Evolutionary conservation across 2,329 filamentous ascomycete species (phyloP).

Genomic region (Plenodomus tracheiphilus): DNA sequence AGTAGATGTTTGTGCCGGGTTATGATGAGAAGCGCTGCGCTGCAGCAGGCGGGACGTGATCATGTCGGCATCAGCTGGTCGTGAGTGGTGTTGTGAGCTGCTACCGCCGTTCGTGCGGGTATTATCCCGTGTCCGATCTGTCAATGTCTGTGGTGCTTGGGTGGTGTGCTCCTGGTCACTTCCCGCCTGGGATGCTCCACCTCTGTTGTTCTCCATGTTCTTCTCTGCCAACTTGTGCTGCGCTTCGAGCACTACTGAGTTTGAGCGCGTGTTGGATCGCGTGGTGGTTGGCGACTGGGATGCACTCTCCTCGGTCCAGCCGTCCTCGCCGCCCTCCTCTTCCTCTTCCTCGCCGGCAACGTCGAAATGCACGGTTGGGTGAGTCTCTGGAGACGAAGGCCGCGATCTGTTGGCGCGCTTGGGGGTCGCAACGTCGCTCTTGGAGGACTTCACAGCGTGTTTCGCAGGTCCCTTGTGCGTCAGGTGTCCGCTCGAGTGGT

Average conservation of each 20-base stretch:
- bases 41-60: conserved; percentile 70
- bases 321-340: conserved; percentile 42
- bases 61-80: conserved; percentile 61
- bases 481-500: conserved; percentile 52
- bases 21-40: conserved; percentile 63
- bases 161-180: conserved; percentile 11
- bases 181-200: conserved; percentile 17
- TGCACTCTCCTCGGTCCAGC: conserved; percentile 49
- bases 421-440: conserved; percentile 33
- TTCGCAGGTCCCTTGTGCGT: conserved; percentile 46
- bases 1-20: conserved; percentile 67
- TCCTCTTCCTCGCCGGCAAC: conserved; percentile 37
- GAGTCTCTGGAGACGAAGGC: conserved; percentile 39
- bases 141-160: conserved; percentile 20
- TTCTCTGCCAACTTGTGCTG: conserved; percentile 30
- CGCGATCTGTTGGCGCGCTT: conserved; percentile 39
- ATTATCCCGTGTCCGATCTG: conserved; percentile 30
- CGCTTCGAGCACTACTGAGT: conserved; percentile 44
- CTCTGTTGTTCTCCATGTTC: conserved; percentile 26
- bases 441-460: conserved; percentile 43
- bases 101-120: conserved; percentile 35
- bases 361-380: conserved; percentile 48
- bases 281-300: conserved; percentile 48
- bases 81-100: conserved; percentile 36
- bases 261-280: conserved; percentile 46